Conservation (phyloP, 257 asterid genomes). For the Eustoma russellianum region DNA sequence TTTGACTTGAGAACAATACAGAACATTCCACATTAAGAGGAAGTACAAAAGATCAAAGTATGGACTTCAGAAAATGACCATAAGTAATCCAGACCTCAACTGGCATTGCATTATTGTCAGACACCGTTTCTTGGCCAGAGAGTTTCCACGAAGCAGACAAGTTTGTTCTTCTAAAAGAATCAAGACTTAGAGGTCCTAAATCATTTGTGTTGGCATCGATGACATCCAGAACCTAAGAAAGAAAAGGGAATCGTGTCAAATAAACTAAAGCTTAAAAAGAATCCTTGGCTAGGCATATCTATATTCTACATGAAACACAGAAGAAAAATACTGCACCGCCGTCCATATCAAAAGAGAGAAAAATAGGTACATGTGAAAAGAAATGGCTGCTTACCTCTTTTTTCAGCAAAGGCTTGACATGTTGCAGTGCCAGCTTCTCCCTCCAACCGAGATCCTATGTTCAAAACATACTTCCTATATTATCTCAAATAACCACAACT, state of each 20-base stretch:
- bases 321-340: too few relatives aligned
- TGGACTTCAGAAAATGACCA: slow-evolving; percentile 6
- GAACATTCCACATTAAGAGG: background rate
- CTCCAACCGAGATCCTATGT: slow-evolving; percentile 63
- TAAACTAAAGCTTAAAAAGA: too few relatives aligned
- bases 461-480: slow-evolving; percentile 9
- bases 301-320: too few relatives aligned
- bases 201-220: slow-evolving; percentile 58
- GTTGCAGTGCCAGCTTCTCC: slow-evolving; percentile 52
- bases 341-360: background rate
- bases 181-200: slow-evolving; percentile 65
- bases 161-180: slow-evolving; percentile 53
- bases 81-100: slow-evolving; percentile 40
- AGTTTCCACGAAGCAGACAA: slow-evolving; percentile 72
- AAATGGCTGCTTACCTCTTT: slow-evolving; percentile 40
- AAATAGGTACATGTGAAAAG: slow-evolving; percentile 1
- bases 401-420: slow-evolving; percentile 53
- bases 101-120: slow-evolving; percentile 26
- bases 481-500: slow-evolving; percentile 12
- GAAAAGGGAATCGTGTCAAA: background rate
- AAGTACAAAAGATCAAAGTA: background rate
- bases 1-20: slow-evolving; percentile 27
- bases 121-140: slow-evolving; percentile 28
- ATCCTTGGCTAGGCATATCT: too few relatives aligned
- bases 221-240: slow-evolving; percentile 61